phyloP scores from a whole-genome alignment of 352 stramenopile genomes.

The Phytophthora ohioensis region DNA sequence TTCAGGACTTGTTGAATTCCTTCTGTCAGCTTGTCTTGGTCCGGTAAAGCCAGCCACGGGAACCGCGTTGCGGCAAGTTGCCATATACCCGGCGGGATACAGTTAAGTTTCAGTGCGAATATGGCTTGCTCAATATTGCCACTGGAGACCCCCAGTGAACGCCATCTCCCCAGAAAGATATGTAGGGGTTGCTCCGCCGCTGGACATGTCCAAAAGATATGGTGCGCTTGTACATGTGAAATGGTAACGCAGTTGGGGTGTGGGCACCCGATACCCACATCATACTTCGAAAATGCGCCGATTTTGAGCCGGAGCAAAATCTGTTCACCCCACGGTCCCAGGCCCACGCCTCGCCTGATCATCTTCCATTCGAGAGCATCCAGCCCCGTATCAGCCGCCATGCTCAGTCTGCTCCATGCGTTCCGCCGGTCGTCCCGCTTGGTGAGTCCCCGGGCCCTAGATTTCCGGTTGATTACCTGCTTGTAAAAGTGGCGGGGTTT shows the following conservation, averaged over 20 bases:
- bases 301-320: not conserved
- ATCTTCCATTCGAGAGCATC: slow-evolving; percentile 1
- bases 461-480: too few species aligned
- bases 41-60: not conserved
- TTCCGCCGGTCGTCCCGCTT: too few species aligned
- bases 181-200: not conserved
- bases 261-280: not conserved
- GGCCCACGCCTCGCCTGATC: not conserved
- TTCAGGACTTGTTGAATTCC: too few species aligned
- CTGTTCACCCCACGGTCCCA: slow-evolving; percentile 16
- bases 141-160: not conserved
- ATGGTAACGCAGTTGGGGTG: not conserved
- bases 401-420: not conserved
- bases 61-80: not conserved
- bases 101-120: not conserved
- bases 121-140: not conserved
- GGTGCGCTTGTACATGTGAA: not conserved
- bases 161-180: not conserved
- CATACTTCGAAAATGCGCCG: slow-evolving; percentile 2
- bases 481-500: slow-evolving; percentile 20
- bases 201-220: not conserved
- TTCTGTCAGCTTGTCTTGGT: not conserved
- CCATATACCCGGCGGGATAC: not conserved
- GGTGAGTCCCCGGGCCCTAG: too few species aligned
- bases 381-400: not conserved